These are phyloP conservation scores for Scedosporium boydii DNA, from an alignment of 2,329 filamentous ascomycete species.

Conservation along the genomic window DNA sequence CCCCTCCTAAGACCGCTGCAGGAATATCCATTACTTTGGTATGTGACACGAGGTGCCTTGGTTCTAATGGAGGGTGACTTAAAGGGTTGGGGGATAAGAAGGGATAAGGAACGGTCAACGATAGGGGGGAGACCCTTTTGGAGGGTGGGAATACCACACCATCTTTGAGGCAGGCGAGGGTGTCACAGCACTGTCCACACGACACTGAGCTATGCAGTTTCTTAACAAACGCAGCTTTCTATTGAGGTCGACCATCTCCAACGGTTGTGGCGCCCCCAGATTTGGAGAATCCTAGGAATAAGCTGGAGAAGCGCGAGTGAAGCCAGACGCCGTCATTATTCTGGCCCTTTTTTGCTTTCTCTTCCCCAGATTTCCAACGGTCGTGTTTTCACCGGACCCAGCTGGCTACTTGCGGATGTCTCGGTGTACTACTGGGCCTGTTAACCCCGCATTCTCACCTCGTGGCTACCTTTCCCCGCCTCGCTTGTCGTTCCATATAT, in stretches of 20 bases:
- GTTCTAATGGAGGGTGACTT: neutral
- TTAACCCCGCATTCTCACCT: neutral
- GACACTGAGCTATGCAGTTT: neutral
- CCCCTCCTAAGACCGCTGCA: neutral
- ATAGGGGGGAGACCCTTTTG: neutral
- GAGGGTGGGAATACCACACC: neutral
- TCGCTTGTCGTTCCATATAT: neutral
- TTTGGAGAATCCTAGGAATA: neutral
- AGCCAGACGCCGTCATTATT: neutral
- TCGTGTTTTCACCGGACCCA: neutral
- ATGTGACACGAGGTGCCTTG: neutral
- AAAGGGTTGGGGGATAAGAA: neutral
- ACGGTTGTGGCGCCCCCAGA: neutral
- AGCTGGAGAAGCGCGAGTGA: neutral
- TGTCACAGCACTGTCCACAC: neutral
- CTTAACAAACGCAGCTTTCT: neutral
- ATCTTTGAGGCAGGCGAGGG: neutral
- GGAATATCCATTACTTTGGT: neutral
- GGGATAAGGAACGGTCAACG: neutral
- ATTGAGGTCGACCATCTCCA: neutral
- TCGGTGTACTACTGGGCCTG: neutral
- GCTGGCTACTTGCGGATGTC: neutral
- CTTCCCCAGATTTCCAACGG: neutral
- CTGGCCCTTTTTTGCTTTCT: neutral
- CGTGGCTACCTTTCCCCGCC: neutral